A percentile compares a stretch with the other conserved stretches of the same genome.
Conservation (phyloP, 2,329 filamentous ascomycete genomes). For the Neofusicoccum kwambonambiense region DNA sequence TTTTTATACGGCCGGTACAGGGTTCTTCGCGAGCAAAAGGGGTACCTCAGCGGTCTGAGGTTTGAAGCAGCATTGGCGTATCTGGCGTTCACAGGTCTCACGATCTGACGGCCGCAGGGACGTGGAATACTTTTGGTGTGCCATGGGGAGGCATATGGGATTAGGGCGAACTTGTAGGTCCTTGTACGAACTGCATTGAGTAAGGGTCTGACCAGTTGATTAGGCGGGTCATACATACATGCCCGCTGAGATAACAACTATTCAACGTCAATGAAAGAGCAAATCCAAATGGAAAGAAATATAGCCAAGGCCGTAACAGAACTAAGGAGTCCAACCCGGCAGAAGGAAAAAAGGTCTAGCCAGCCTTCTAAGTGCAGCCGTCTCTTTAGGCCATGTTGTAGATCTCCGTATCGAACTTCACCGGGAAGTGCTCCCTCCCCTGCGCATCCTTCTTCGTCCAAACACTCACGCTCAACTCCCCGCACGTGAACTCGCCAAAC, state of each 20-base stretch:
- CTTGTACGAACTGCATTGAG: too few relatives aligned
- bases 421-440: conserved; percentile 21
- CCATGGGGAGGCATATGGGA: too few relatives aligned
- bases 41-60: background rate
- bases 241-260: too few relatives aligned
- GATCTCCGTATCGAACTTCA: conserved; percentile 22
- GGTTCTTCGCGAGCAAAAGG: background rate
- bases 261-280: too few relatives aligned
- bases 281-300: too few relatives aligned
- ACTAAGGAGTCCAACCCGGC: too few relatives aligned
- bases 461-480: conserved; percentile 54
- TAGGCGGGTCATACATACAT: too few relatives aligned
- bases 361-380: background rate
- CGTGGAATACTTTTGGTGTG: background rate
- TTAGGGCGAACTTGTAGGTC: too few relatives aligned
- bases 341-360: too few relatives aligned
- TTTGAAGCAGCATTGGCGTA: background rate
- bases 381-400: conserved; percentile 44
- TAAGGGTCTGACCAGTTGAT: too few relatives aligned
- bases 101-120: background rate
- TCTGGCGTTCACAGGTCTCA: background rate
- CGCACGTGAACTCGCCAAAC: conserved; percentile 58
- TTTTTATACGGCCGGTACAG: too few relatives aligned
- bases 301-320: too few relatives aligned
- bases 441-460: conserved; percentile 55